Evolutionary conservation across 2,329 filamentous ascomycete genomes (phyloP), one percentile per base, ranked within the genome.

Genomic region (Neophaeococcomyces aloes): DNA sequence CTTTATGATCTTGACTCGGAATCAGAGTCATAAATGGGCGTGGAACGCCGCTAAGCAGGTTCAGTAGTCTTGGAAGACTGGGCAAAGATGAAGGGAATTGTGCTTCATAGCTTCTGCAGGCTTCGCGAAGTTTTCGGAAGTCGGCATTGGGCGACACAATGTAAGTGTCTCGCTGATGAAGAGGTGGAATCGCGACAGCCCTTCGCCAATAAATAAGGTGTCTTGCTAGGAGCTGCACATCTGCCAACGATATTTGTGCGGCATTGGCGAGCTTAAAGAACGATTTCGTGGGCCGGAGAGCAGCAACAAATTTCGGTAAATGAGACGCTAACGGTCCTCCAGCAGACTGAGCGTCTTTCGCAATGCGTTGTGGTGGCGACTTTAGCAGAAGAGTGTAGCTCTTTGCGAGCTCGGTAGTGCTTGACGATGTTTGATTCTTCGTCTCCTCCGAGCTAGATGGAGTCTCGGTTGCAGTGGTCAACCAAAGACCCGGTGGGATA

Each of bases 151-250:
- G 88, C 1, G 86, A 93, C 21, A 95, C 77, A 27, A 96, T 83
- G 62, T 96, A 98, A 8, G 81, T 83, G 59, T 96, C 88, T 37
- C 88, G 76, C 33, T 84, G 83, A 57, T 95, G 87, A 4, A 98
- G 75, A 0, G 91, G 91, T 3, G 86, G 84, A 31, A 96, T 89
- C 13, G 89, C 83, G 48, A 93, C 84, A 36, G 89, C 91, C 45
- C 88, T 82, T 18, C 91, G 81, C 88, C 89, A 96, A 65, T 93
- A 94, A 48, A 96, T 87, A 50, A 98, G 81, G 65, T 96, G 91
- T 46, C 86, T 83, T 7, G 88, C 87, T 49, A 94, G 84, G 54
- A 86, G 81, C 50, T 89, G 82, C 50, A 96, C 82, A 53, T 94
- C 85, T 25, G 78, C 73, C 1, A 91, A 72, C 3, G 83, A 79